Conservation (phyloP, 2,329 filamentous ascomycete species). For the Lachnellula subtilissima region DNA sequence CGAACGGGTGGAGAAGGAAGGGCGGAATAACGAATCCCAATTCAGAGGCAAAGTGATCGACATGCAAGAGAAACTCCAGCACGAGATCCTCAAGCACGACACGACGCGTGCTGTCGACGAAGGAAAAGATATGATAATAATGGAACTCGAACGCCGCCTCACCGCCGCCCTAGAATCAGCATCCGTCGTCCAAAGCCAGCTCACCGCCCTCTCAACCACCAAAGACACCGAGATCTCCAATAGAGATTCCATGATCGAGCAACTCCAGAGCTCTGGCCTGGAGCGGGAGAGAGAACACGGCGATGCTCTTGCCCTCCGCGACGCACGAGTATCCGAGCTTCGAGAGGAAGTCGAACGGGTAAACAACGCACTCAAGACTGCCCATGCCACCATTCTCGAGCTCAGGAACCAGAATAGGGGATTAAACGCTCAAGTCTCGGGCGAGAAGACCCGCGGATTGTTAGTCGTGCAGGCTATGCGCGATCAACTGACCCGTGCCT, state of each 20-base stretch:
- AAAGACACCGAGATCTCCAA: conserved; percentile 26
- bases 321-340: conserved; percentile 47
- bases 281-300: conserved; percentile 35
- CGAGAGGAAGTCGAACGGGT: conserved; percentile 44
- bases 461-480: conserved; percentile 46
- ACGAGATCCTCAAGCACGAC: conserved; percentile 33
- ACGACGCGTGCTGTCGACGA: conserved; percentile 27
- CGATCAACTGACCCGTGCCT: conserved; percentile 45
- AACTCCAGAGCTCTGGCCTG: conserved; percentile 4
- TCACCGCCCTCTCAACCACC: conserved; percentile 29
- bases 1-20: conserved; percentile 41
- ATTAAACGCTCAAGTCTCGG: conserved; percentile 42
- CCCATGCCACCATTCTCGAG: conserved; percentile 42
- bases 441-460: conserved; percentile 44
- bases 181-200: conserved; percentile 34
- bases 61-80: conserved; percentile 31
- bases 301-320: conserved; percentile 44
- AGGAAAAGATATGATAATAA: conserved; percentile 36
- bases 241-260: conserved; percentile 11
- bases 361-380: conserved; percentile 41
- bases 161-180: conserved; percentile 37
- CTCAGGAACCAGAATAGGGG: conserved; percentile 44
- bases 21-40: conserved; percentile 5
- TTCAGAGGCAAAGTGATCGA: conserved; percentile 15
- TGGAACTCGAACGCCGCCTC: conserved; percentile 43